Conservation (phyloP, 257 asterid species). For the Plectranthus barbatus region DNA sequence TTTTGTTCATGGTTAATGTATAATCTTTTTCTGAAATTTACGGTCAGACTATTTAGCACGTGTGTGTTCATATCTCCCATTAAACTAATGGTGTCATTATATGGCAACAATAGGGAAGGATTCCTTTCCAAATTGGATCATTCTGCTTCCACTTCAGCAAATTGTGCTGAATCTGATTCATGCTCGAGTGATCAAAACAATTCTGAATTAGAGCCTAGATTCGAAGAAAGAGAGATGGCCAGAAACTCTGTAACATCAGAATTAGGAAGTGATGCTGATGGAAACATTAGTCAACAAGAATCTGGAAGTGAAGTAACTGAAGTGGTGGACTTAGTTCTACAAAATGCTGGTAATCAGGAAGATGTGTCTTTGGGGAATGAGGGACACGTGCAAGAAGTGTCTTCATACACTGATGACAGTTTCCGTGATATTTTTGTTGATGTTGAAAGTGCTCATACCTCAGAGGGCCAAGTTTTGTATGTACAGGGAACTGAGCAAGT, state of each 20-base stretch:
- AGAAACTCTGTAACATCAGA: slow-evolving; percentile 13
- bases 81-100: neutral
- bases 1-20: neutral
- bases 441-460: slow-evolving; percentile 15
- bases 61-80: neutral
- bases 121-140: slow-evolving; percentile 61
- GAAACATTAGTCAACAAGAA: slow-evolving; percentile 13
- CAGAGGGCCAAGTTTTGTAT: slow-evolving; percentile 23
- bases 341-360: slow-evolving; percentile 6
- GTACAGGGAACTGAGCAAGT: slow-evolving; percentile 19
- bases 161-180: slow-evolving; percentile 30
- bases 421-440: slow-evolving; percentile 17
- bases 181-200: slow-evolving; percentile 23
- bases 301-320: slow-evolving; percentile 14
- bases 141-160: slow-evolving; percentile 29
- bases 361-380: slow-evolving; percentile 14
- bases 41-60: neutral
- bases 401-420: neutral
- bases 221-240: slow-evolving; percentile 28
- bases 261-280: slow-evolving; percentile 17
- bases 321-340: slow-evolving; percentile 15
- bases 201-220: slow-evolving; percentile 28
- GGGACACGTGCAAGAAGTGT: slow-evolving; percentile 14
- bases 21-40: neutral
- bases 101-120: slow-evolving; percentile 66